Evolutionary conservation across 2,329 filamentous ascomycete genomes (phyloP).

Genomic region (Ophiosphaerella narmari): DNA sequence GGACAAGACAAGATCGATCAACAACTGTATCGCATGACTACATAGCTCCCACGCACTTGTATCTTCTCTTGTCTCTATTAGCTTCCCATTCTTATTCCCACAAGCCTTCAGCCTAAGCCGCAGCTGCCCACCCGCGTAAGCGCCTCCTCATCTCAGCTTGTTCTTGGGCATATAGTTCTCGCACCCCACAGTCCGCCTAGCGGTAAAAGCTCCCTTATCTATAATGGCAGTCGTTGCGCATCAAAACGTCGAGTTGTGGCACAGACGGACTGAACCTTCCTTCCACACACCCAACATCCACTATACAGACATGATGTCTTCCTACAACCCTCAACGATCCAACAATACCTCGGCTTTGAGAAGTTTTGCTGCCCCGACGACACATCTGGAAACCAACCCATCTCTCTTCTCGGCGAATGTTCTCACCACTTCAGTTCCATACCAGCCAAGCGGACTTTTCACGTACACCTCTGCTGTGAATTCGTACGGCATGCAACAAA

Average conservation of each 20-base stretch:
- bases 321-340: constrained; percentile 36
- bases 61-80: constrained; percentile 17
- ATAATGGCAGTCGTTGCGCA: constrained; percentile 46
- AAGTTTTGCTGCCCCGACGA: constrained; percentile 35
- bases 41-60: constrained; percentile 36
- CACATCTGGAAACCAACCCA: constrained; percentile 42
- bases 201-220: constrained; percentile 25
- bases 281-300: constrained; percentile 39
- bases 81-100: constrained; percentile 21
- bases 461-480: constrained; percentile 42
- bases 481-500: constrained; percentile 44
- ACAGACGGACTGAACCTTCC: constrained; percentile 35
- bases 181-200: constrained; percentile 23
- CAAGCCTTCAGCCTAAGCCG: constrained; percentile 30
- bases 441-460: constrained; percentile 41
- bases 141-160: constrained; percentile 19
- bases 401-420: constrained; percentile 39
- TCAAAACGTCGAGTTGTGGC: constrained; percentile 43
- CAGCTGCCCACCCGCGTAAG: constrained; percentile 21
- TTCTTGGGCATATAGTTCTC: constrained; percentile 22
- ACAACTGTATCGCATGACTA: constrained; percentile 35
- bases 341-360: constrained; percentile 32
- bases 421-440: constrained; percentile 39
- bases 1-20: constrained; percentile 23
- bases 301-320: constrained; percentile 33